These are phyloP conservation scores for Monosporozyma siamensis DNA, from an alignment of 805 yeast species.

Conservation along the genomic window DNA sequence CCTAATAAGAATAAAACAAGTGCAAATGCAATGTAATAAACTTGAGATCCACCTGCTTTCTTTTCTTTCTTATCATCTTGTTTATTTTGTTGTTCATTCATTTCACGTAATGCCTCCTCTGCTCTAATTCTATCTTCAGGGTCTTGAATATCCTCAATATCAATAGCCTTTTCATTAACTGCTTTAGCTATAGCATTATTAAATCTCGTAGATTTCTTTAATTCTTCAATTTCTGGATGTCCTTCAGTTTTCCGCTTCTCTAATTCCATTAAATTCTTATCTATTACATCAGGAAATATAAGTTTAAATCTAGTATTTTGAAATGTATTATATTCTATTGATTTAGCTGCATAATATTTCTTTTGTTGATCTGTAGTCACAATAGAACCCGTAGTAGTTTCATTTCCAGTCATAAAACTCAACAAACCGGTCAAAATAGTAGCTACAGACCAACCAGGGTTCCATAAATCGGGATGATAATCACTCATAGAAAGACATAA, in stretches of 20 bases:
- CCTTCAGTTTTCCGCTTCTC: constrained; percentile 14
- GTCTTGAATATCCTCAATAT: constrained; percentile 38
- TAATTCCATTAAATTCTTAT: constrained; percentile 20
- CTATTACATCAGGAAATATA: constrained; percentile 63
- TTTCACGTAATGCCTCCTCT: constrained; percentile 19
- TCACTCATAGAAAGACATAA: constrained; percentile 89
- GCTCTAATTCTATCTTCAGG: constrained; percentile 65
- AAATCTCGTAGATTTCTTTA: constrained; percentile 5
- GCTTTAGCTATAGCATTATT: constrained; percentile 23
- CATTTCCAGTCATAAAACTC: constrained; percentile 87
- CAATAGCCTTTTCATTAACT: constrained; percentile 26
- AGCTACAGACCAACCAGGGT: constrained; percentile 91
- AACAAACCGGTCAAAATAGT: constrained; percentile 80
- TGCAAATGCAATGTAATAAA: constrained; percentile 29
- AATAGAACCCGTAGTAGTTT: constrained; percentile 76
- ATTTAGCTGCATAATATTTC: constrained; percentile 46
- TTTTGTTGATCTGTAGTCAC: constrained; percentile 51
- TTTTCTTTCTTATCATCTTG: constrained; percentile 6
- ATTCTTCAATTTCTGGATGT: constrained; percentile 5
- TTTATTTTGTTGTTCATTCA: constrained; percentile 2
- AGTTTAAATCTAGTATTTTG: constrained; percentile 48
- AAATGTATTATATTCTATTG: constrained; percentile 49
- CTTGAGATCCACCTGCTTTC: constrained; percentile 8
- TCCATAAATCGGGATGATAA: constrained; percentile 91
- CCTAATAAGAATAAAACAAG: constrained; percentile 27